These are phyloP conservation scores for Sporopachydermia quercuum DNA, from an alignment of 805 yeast species.

Conservation along the genomic window DNA sequence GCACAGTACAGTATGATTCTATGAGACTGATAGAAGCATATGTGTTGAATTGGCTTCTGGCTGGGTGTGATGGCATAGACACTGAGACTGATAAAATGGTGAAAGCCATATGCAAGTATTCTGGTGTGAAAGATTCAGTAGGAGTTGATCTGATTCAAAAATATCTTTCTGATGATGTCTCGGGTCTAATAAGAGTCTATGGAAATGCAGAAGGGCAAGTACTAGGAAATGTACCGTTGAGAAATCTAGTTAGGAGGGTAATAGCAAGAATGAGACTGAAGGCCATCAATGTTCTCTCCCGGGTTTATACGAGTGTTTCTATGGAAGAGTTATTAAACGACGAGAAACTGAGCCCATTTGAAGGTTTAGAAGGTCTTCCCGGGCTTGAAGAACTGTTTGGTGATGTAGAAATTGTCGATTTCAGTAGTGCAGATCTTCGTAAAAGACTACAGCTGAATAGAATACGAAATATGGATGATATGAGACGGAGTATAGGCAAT, in stretches of 20 bases:
- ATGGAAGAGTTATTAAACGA: not conserved
- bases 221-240: not conserved
- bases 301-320: not conserved
- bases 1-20: not conserved
- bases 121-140: not conserved
- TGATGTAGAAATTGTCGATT: not conserved
- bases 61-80: not conserved
- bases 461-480: too few relatives aligned
- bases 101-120: not conserved
- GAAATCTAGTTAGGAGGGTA: not conserved
- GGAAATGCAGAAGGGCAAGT: not conserved
- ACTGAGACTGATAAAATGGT: not conserved
- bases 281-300: not conserved
- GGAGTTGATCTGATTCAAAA: not conserved
- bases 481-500: too few relatives aligned
- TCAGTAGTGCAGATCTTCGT: too few relatives aligned
- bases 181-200: not conserved
- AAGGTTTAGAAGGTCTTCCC: not conserved
- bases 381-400: not conserved
- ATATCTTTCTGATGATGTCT: not conserved
- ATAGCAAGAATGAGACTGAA: not conserved
- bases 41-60: not conserved
- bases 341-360: not conserved
- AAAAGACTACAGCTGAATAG: too few relatives aligned
- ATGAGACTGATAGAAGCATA: not conserved